Evolutionary conservation across 208 protist genomes (phyloP).

Genomic region (Acanthamoeba comandoni): DNA sequence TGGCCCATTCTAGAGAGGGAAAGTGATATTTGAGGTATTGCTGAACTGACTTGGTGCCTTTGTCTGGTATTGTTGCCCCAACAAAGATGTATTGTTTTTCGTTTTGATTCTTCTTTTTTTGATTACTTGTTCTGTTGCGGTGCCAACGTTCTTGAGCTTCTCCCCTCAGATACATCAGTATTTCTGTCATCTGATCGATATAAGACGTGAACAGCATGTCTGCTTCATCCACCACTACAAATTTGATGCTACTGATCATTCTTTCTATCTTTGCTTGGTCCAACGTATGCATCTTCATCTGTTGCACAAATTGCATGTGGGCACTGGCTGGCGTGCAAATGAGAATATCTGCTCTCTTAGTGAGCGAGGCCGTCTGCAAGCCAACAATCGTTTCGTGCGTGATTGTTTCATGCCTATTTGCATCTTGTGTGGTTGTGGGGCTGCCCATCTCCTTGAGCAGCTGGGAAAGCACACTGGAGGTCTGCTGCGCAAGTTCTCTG

Average conservation of each 20-base stretch:
- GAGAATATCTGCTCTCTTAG: no score
- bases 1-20: not conserved
- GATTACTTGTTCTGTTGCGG: not conserved
- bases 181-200: not conserved
- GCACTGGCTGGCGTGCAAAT: no score
- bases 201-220: not conserved
- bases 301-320: no score
- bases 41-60: not conserved
- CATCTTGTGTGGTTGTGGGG: no score
- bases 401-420: no score
- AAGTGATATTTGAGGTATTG: not conserved
- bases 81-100: not conserved
- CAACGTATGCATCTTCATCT: no score
- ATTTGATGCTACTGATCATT: not conserved
- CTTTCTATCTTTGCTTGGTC: no score
- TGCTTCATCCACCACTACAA: slow-evolving; percentile 3
- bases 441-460: no score
- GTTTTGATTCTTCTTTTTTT: slow-evolving; percentile 12
- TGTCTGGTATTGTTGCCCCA: slow-evolving; percentile 3
- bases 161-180: not conserved
- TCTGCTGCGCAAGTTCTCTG: no score
- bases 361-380: no score
- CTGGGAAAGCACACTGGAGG: no score
- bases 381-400: no score
- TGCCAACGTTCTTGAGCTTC: not conserved